Conservation (phyloP, 495 filamentous ascomycete genomes). For the Corynascus novoguineensis region DNA sequence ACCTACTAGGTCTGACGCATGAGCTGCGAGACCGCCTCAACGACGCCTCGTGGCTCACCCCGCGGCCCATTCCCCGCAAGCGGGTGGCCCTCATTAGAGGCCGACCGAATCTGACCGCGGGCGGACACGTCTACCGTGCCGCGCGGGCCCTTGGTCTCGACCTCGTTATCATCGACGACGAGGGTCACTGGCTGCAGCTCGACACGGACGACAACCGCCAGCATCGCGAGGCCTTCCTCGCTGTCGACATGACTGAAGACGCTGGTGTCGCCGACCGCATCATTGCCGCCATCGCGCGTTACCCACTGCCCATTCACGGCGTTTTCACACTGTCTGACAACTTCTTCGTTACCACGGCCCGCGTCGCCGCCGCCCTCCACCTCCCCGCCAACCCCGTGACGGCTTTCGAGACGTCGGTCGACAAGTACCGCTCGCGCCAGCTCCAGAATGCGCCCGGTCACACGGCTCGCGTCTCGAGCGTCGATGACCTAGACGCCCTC, state of each 20-base stretch:
- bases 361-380: constrained; percentile 28
- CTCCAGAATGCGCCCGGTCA: constrained; percentile 30
- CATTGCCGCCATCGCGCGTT: constrained; percentile 25
- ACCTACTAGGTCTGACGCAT: constrained; percentile 11
- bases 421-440: constrained; percentile 40
- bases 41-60: constrained; percentile 26
- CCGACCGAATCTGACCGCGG: constrained; percentile 34
- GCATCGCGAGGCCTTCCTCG: constrained; percentile 35
- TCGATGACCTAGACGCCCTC: constrained; percentile 21
- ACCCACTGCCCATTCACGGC: constrained; percentile 35
- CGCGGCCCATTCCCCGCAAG: constrained; percentile 23
- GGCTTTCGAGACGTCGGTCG: constrained; percentile 38
- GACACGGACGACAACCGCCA: constrained; percentile 27
- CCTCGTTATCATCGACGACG: constrained; percentile 43
- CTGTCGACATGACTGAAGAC: constrained; percentile 32
- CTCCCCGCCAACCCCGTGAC: constrained; percentile 31
- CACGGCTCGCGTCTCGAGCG: constrained; percentile 18
- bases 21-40: constrained; percentile 22
- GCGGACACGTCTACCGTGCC: constrained; percentile 33
- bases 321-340: constrained; percentile 38
- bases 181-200: constrained; percentile 44
- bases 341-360: constrained; percentile 34
- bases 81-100: constrained; percentile 35
- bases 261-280: constrained; percentile 30
- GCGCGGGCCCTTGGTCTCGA: constrained; percentile 41